Conservation (phyloP, 768 basidiomycete species). For the Imleria badia region DNA sequence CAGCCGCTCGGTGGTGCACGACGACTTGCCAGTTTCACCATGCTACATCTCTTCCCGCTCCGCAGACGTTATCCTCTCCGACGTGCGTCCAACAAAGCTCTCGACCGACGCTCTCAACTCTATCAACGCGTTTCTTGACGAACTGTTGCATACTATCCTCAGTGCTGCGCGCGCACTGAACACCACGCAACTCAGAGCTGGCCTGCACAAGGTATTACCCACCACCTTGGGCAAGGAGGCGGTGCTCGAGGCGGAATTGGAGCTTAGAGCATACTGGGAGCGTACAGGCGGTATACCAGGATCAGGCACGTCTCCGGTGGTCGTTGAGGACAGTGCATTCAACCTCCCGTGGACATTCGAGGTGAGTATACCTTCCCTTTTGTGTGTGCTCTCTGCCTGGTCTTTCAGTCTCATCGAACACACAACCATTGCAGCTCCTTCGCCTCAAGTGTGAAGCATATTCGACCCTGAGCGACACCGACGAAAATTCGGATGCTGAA, state of each 20-base stretch:
- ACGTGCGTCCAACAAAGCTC: conserved; percentile 89
- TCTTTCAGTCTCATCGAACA: conserved; percentile 12
- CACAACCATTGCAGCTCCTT: conserved; percentile 50
- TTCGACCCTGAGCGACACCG: conserved; percentile 77
- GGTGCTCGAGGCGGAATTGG: conserved; percentile 88
- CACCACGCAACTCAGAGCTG: conserved; percentile 71
- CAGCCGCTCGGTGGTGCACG: conserved; percentile 10
- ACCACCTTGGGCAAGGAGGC: conserved; percentile 89
- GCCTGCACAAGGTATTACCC: conserved; percentile 69
- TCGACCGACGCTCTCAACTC: conserved; percentile 71
- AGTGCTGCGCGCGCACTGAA: conserved; percentile 63
- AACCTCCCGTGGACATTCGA: conserved; percentile 74
- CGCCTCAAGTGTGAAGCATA: conserved; percentile 88
- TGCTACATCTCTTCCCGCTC: conserved; percentile 80
- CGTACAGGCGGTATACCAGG: conserved; percentile 47
- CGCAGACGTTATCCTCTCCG: conserved; percentile 89
- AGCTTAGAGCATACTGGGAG: conserved; percentile 87
- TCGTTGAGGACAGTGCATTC: conserved; percentile 58
- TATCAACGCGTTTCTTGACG: conserved; percentile 83
- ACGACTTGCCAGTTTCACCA: conserved; percentile 43
- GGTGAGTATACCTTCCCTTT: conserved; percentile 39
- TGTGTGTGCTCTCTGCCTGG: background rate
- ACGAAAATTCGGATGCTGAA: conserved; percentile 71
- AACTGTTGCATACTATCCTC: conserved; percentile 75
- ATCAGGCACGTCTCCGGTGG: conserved; percentile 26